Conservation (phyloP, 2,329 filamentous ascomycete genomes). For the Beauveria medogensis region DNA sequence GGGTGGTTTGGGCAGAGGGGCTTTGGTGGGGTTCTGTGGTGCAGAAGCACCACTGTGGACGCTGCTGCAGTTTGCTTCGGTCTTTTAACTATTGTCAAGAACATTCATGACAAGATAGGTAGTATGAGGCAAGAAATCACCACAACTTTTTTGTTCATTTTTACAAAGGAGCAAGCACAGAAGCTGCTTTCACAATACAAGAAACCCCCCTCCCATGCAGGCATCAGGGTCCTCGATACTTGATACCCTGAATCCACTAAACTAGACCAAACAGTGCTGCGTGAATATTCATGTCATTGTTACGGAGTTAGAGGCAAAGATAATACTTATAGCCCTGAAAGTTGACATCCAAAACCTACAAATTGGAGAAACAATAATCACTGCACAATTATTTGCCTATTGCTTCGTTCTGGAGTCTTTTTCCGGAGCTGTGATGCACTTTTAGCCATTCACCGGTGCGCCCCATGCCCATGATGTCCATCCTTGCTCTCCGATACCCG, state of each 20-base stretch:
- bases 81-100: too few species aligned
- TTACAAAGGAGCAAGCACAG: too few species aligned
- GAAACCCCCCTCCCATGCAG: too few species aligned
- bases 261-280: not conserved
- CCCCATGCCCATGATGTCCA: not conserved
- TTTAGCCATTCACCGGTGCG: not conserved
- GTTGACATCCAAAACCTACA: not conserved
- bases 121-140: too few species aligned
- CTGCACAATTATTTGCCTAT: not conserved
- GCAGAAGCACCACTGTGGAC: not conserved
- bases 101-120: too few species aligned
- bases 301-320: not conserved
- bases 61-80: not conserved
- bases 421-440: not conserved
- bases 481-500: not conserved
- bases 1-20: not conserved
- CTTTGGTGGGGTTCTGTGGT: not conserved
- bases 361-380: not conserved
- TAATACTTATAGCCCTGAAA: not conserved
- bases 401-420: not conserved
- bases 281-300: constrained; percentile 2
- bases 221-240: not conserved
- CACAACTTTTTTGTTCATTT: too few species aligned
- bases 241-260: not conserved
- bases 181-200: too few species aligned